Evolutionary conservation across 495 filamentous ascomycete species (phyloP), one percentile per base, ranked within the genome.

Genomic region (Glutinoglossum americanum): DNA sequence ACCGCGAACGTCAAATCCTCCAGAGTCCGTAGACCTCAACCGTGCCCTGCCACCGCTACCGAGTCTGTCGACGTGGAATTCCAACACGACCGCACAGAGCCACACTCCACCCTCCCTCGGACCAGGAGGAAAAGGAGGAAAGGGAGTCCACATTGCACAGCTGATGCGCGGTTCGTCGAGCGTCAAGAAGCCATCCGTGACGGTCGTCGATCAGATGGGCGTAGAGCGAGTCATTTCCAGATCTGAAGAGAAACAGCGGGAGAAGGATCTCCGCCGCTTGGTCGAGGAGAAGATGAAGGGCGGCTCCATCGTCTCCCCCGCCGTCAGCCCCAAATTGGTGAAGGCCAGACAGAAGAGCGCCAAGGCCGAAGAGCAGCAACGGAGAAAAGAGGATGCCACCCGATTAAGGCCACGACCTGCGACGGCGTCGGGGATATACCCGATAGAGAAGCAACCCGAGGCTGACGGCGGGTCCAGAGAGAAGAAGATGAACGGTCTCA

Each of bases 21-120:
- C 57, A 23, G 54, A 10, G 56, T 63, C 28, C 33, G 68, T 58
- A 13, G 64, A 72, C 56, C 64, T 72, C 27, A 72, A 72, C 58
- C 63, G 70, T 28, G 69, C 70, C 53, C 61, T 72, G 7, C 70
- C 70, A 23, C 70, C 70, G 10, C 56, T 72, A 13, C 70, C 70
- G 1, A 65, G 65, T 44, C 59, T 72, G 49, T 53, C 49, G 26
- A 53, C 49, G 30, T 53, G 49, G 49, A 32, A 53, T 17, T 30
- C 49, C 41, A 45, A 45, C 41, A 21, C 41, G 41, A 21, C 41
- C 1, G 41, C 17, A 17, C 37, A 5, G 13, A 41, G 37, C 15
- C 47, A 51, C 5, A 51, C n/a, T n/a, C n/a, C 21, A 2, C n/a
- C 47, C 1, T 28, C 47, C 15, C 9, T 25, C 8, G 21, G 1